phyloP scores from a whole-genome alignment of 768 basidiomycete species.

The Ramaria sp. region DNA sequence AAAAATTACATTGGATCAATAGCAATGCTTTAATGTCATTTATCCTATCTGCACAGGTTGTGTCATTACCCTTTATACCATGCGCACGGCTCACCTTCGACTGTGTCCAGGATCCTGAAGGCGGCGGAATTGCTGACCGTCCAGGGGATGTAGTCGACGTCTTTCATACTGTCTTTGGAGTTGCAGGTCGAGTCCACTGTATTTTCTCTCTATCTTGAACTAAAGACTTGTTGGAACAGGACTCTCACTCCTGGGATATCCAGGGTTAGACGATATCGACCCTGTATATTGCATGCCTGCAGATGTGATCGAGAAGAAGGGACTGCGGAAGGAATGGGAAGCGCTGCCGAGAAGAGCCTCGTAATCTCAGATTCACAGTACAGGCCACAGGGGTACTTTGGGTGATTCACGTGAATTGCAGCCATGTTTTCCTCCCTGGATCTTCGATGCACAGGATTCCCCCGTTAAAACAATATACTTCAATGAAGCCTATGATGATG shows the following conservation, averaged over 20 bases:
- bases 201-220: not conserved
- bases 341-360: constrained; percentile 26
- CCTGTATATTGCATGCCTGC: constrained; percentile 97
- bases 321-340: constrained; percentile 58
- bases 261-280: constrained; percentile 74
- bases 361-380: not conserved
- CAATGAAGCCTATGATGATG: no score
- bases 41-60: constrained; percentile 80
- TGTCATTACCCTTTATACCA: constrained; percentile 14
- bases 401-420: no score
- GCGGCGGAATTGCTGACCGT: constrained; percentile 88
- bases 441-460: no score
- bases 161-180: constrained; percentile 92
- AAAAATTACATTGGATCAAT: constrained; percentile 82
- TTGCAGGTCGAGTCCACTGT: constrained; percentile 45
- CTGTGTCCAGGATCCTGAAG: constrained; percentile 60
- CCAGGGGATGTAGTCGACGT: constrained; percentile 93
- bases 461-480: no score
- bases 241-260: constrained; percentile 80
- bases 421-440: no score
- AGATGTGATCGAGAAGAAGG: constrained; percentile 51
- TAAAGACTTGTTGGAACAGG: constrained; percentile 29
- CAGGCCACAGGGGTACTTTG: no score
- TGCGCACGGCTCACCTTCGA: not conserved
- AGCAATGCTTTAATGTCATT: constrained; percentile 64